phyloP scores from a whole-genome alignment of 2,329 filamentous ascomycete genomes.

The Clonostachys byssicola region DNA sequence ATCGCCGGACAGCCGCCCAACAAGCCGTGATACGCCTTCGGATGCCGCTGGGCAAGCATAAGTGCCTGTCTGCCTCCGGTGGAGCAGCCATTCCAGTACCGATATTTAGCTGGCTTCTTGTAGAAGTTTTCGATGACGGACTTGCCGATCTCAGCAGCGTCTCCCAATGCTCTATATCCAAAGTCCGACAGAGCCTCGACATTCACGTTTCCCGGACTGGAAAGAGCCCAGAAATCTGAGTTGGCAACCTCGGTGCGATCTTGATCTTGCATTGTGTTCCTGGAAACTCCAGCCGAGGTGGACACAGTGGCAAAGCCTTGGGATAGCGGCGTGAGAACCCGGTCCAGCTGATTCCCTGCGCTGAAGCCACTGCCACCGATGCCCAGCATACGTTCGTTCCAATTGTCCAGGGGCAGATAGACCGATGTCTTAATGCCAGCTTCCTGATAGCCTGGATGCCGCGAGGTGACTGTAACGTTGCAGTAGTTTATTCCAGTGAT shows the following conservation, averaged over 20 bases:
- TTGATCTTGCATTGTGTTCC: neutral
- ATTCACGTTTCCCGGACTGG: neutral
- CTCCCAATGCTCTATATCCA: neutral
- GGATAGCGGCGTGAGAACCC: neutral
- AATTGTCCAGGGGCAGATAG: neutral
- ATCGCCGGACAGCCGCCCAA: neutral
- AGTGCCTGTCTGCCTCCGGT: conserved; percentile 47
- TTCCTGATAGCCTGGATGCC: neutral
- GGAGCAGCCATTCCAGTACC: conserved; percentile 45
- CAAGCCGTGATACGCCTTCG: conserved; percentile 46
- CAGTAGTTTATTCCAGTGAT: neutral
- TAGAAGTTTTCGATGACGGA: conserved; percentile 34
- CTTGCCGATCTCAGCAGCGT: conserved; percentile 24
- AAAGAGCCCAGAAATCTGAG: neutral
- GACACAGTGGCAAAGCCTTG: neutral
- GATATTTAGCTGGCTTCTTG: conserved; percentile 22
- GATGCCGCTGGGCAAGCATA: conserved; percentile 38
- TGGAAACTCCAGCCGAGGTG: neutral
- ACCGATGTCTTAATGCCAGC: neutral
- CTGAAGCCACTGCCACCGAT: neutral
- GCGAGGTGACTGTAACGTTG: neutral
- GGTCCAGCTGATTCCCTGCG: neutral
- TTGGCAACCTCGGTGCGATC: neutral
- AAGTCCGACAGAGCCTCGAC: neutral
- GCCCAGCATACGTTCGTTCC: neutral